These are phyloP conservation scores for Candida golubevii DNA, from an alignment of 805 yeast species.

Conservation along the genomic window DNA sequence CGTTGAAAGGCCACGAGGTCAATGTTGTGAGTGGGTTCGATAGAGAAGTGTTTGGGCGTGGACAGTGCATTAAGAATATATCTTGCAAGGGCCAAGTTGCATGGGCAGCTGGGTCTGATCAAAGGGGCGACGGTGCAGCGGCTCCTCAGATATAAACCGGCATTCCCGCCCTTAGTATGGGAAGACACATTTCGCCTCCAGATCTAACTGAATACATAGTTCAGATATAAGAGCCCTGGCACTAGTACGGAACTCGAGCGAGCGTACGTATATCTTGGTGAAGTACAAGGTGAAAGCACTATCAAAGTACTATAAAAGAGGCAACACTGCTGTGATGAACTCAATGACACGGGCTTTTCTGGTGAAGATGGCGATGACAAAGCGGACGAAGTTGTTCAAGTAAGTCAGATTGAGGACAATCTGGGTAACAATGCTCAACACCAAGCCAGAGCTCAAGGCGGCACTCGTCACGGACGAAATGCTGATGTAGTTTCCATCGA, in stretches of 20 bases:
- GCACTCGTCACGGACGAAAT: constrained; percentile 11
- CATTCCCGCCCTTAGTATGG: not conserved
- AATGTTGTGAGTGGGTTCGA: constrained; percentile 36
- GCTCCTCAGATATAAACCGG: constrained; percentile 42
- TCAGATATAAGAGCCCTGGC: too few relatives aligned
- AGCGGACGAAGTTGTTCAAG: constrained; percentile 10
- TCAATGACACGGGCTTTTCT: constrained; percentile 12
- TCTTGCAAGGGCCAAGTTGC: constrained; percentile 40
- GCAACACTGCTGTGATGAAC: constrained; percentile 5
- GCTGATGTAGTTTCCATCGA: constrained; percentile 13
- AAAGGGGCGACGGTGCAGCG: constrained; percentile 84
- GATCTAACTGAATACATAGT: too few relatives aligned
- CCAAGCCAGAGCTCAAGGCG: constrained; percentile 12
- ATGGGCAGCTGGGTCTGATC: constrained; percentile 71
- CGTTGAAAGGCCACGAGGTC: constrained; percentile 55
- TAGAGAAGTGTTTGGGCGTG: constrained; percentile 57
- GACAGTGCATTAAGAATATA: constrained; percentile 61
- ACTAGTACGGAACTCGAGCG: not conserved
- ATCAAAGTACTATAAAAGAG: not conserved
- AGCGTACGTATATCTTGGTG: not conserved
- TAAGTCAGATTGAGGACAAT: constrained; percentile 12
- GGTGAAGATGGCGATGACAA: constrained; percentile 11
- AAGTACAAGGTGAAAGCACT: not conserved
- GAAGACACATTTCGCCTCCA: not conserved
- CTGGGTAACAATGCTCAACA: constrained; percentile 9